A percentile compares a stretch with the other conserved stretches of the same genome.
Evolutionary conservation across 1,139 yeast genomes (phyloP).

Genomic region (Zygosaccharomyces sapae): DNA sequence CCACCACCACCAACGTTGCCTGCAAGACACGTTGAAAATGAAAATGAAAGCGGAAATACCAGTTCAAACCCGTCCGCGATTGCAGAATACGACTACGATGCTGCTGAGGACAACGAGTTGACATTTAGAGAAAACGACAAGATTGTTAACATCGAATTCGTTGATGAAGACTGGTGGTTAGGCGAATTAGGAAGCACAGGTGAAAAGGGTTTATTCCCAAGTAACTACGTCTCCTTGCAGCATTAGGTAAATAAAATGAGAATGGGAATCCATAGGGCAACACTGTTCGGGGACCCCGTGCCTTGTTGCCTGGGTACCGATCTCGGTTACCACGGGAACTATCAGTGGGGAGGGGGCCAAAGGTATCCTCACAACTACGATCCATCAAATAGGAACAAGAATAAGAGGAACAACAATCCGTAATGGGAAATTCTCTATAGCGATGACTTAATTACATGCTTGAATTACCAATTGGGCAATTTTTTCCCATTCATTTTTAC

Average conservation of each 20-base stretch:
- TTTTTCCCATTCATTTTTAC: too few relatives aligned
- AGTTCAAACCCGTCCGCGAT: conserved; percentile 49
- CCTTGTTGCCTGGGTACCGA: background rate
- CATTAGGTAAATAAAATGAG: conserved; percentile 18
- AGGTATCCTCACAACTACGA: too few relatives aligned
- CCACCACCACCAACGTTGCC: conserved; percentile 16
- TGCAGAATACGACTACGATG: conserved; percentile 84
- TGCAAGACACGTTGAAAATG: conserved; percentile 1
- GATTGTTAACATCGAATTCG: conserved; percentile 77
- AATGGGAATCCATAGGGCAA: background rate
- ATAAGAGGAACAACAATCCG: background rate
- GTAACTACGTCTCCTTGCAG: conserved; percentile 66
- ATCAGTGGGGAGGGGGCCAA: background rate
- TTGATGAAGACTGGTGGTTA: conserved; percentile 98
- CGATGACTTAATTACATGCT: too few relatives aligned
- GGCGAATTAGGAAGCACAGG: conserved; percentile 65
- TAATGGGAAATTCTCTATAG: too few relatives aligned
- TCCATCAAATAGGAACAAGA: background rate
- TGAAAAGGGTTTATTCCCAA: conserved; percentile 82
- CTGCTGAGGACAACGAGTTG: conserved; percentile 86
- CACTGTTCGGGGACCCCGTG: background rate
- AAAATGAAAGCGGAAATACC: conserved; percentile 14
- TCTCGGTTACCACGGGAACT: background rate
- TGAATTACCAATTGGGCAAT: too few relatives aligned
- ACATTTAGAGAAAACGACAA: conserved; percentile 77